A percentile compares a stretch with the other conserved stretches of the same genome.
phyloP scores from a whole-genome alignment of 768 basidiomycete species.

The Mycena epipterygia region DNA sequence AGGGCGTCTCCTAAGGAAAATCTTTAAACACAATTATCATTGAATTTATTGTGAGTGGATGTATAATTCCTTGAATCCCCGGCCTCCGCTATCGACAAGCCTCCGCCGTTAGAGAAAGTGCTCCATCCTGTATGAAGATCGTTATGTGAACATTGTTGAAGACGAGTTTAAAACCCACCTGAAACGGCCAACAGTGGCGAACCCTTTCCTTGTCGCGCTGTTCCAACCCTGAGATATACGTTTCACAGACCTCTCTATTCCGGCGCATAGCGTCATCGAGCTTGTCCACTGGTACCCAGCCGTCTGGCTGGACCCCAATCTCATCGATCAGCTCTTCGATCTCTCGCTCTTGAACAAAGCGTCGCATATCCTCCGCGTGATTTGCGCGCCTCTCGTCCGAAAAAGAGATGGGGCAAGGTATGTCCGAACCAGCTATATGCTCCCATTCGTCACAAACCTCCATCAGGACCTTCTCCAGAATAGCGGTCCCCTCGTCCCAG shows the following conservation, averaged over 20 bases:
- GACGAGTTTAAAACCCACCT: neutral
- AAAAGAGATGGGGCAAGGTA: slow-evolving; percentile 1
- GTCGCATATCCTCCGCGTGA: neutral
- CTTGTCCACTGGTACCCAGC: neutral
- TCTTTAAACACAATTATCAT: too few species aligned
- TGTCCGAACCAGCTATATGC: neutral
- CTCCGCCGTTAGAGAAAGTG: neutral
- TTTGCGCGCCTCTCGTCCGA: neutral
- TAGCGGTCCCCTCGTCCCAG: neutral
- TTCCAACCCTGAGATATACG: neutral
- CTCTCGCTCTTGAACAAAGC: neutral
- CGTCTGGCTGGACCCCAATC: slow-evolving; percentile 5
- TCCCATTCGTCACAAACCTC: slow-evolving; percentile 9
- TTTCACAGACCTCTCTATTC: neutral
- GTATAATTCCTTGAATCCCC: neutral
- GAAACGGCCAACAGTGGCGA: slow-evolving; percentile 5
- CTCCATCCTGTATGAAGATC: neutral
- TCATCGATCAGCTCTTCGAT: neutral
- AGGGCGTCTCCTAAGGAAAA: too few species aligned
- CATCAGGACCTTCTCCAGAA: slow-evolving; percentile 1
- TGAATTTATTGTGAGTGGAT: neutral
- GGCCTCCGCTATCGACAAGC: neutral
- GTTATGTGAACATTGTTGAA: neutral
- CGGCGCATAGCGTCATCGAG: neutral
- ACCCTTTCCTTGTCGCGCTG: neutral